Conservation (phyloP, 768 basidiomycete genomes). For the Boletellus ananas region DNA sequence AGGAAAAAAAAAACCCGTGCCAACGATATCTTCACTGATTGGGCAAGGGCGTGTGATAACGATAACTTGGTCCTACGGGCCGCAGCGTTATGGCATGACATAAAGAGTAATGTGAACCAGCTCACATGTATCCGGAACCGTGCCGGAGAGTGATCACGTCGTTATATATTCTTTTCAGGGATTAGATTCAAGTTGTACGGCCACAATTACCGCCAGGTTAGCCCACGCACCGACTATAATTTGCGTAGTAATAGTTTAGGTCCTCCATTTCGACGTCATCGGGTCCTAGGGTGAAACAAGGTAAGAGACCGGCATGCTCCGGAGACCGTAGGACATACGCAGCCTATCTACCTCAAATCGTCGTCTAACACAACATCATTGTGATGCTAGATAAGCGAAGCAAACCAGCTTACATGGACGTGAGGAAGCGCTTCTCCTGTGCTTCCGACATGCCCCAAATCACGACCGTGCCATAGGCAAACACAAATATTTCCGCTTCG, state of each 20-base stretch:
- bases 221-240: constrained; percentile 78
- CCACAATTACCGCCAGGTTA: constrained; percentile 4
- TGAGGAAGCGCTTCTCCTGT: constrained; percentile 86
- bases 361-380: constrained; percentile 50
- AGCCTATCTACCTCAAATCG: constrained; percentile 92
- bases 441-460: constrained; percentile 97
- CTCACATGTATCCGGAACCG: constrained; percentile 93
- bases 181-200: constrained; percentile 31
- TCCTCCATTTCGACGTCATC: constrained; percentile 96
- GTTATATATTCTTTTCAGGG: constrained; percentile 75
- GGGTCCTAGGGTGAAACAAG: constrained; percentile 47
- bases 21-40: constrained; percentile 95
- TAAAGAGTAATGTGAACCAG: constrained; percentile 14
- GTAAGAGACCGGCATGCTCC: constrained; percentile 2
- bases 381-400: background rate
- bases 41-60: constrained; percentile 89
- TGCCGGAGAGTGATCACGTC: constrained; percentile 94
- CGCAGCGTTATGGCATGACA: constrained; percentile 6
- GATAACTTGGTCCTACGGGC: constrained; percentile 85
- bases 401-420: constrained; percentile 70
- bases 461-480: constrained; percentile 92
- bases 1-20: constrained; percentile 35
- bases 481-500: constrained; percentile 88
- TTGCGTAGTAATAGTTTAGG: constrained; percentile 93
- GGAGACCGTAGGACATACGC: constrained; percentile 40